Evolutionary conservation across 177 flowering plant genomes (phyloP).

Genomic region (Vitis hybrid): DNA sequence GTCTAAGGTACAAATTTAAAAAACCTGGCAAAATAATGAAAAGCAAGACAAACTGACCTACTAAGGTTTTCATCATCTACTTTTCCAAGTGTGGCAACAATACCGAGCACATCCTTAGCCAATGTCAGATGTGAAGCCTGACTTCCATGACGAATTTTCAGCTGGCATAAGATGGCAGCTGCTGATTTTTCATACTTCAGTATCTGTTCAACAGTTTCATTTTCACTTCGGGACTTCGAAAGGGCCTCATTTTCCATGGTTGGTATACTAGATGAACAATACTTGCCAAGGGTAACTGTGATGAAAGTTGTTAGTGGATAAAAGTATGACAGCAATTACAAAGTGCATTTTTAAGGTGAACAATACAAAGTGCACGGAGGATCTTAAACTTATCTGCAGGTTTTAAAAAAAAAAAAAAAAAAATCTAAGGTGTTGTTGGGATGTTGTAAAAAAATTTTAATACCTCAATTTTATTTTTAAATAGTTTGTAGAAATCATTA

Average conservation of each 20-base stretch:
- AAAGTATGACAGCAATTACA: not conserved
- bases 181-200: slow-evolving; percentile 75
- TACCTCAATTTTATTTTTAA: too few species aligned
- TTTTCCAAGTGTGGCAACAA: slow-evolving; percentile 79
- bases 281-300: slow-evolving; percentile 58
- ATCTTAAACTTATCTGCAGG: too few species aligned
- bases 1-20: too few species aligned
- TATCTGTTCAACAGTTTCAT: slow-evolving; percentile 52
- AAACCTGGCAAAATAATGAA: slow-evolving; percentile 10
- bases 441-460: too few species aligned
- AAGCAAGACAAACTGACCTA: slow-evolving; percentile 44
- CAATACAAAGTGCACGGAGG: not conserved
- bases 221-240: slow-evolving; percentile 41
- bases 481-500: too few species aligned
- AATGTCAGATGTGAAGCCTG: slow-evolving; percentile 39
- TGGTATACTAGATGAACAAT: slow-evolving; percentile 38
- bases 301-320: slow-evolving; percentile 11
- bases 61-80: slow-evolving; percentile 80
- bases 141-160: slow-evolving; percentile 45
- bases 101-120: slow-evolving; percentile 70
- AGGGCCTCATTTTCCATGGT: slow-evolving; percentile 20
- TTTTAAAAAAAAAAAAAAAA: too few species aligned
- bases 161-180: slow-evolving; percentile 59
- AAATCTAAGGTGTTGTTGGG: too few species aligned
- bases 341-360: not conserved